Evolutionary conservation across 495 filamentous ascomycete species (phyloP).

Genomic region (Podospora conica): DNA sequence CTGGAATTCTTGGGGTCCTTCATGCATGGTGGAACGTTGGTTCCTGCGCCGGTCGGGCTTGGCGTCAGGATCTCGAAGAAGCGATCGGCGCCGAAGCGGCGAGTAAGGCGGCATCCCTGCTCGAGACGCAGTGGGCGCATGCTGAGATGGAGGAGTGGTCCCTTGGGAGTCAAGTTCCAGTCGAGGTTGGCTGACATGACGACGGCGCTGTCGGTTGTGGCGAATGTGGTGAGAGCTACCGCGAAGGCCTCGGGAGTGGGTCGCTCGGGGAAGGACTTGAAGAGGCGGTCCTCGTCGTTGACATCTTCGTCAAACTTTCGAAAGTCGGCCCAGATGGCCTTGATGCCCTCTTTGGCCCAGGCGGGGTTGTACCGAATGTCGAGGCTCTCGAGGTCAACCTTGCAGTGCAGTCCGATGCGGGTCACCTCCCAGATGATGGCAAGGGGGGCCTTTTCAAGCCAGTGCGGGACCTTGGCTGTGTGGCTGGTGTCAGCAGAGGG

Average conservation of each 20-base stretch:
- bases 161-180: slow-evolving; percentile 25
- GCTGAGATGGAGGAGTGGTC: slow-evolving; percentile 32
- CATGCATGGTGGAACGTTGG: slow-evolving; percentile 18
- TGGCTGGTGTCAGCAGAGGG: not conserved
- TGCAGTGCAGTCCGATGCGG: slow-evolving; percentile 38
- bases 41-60: slow-evolving; percentile 15
- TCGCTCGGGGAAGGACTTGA: slow-evolving; percentile 37
- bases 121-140: slow-evolving; percentile 38
- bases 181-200: slow-evolving; percentile 32
- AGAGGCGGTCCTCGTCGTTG: slow-evolving; percentile 9
- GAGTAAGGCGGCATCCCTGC: slow-evolving; percentile 36
- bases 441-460: slow-evolving; percentile 34
- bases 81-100: slow-evolving; percentile 43
- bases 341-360: slow-evolving; percentile 27
- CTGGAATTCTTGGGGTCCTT: slow-evolving; percentile 20
- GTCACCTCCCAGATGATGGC: slow-evolving; percentile 43
- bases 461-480: slow-evolving; percentile 33
- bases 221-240: slow-evolving; percentile 33
- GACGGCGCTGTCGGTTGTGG: slow-evolving; percentile 27
- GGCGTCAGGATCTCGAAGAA: slow-evolving; percentile 42
- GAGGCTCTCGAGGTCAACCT: slow-evolving; percentile 27
- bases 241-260: slow-evolving; percentile 28
- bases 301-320: slow-evolving; percentile 19
- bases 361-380: slow-evolving; percentile 31
- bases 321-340: slow-evolving; percentile 31